Percentiles rank a stretch among this genome's conserved stretches.
Evolutionary conservation across 495 filamentous ascomycete species (phyloP).

Genomic region (Melanomma pulvis-pyrius): DNA sequence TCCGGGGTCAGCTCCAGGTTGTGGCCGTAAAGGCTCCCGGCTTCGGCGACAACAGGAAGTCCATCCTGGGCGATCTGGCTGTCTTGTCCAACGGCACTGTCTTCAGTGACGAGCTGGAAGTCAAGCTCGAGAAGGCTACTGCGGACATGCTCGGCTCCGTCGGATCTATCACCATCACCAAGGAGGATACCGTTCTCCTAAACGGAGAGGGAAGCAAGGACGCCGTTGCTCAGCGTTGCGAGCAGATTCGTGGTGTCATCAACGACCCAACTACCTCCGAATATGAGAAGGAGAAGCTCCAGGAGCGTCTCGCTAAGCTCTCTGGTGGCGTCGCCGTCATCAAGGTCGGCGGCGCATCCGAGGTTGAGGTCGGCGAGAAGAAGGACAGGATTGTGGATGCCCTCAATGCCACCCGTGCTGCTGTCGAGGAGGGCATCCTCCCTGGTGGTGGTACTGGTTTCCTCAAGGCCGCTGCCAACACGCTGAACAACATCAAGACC

Average conservation of each 20-base stretch:
- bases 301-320: constrained; percentile 98
- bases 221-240: constrained; percentile 88
- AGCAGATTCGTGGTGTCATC: constrained; percentile 98
- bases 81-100: constrained; percentile 95
- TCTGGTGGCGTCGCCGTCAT: constrained; percentile 99
- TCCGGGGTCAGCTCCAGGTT: constrained; percentile 97
- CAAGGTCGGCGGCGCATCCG: constrained; percentile 95
- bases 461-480: constrained; percentile 93
- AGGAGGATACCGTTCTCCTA: constrained; percentile 98
- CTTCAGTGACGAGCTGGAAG: constrained; percentile 96
- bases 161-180: constrained; percentile 98
- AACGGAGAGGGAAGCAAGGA: constrained; percentile 98
- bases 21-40: constrained; percentile 98
- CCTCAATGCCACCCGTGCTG: constrained; percentile 95
- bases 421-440: constrained; percentile 97
- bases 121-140: constrained; percentile 98
- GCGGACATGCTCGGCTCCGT: constrained; percentile 95
- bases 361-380: constrained; percentile 99
- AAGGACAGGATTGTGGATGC: constrained; percentile 99
- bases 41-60: constrained; percentile 99
- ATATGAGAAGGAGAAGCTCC: constrained; percentile 99
- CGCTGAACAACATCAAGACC: constrained; percentile 76
- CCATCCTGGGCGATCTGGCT: constrained; percentile 93
- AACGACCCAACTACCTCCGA: constrained; percentile 89
- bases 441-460: constrained; percentile 98